phyloP scores from a whole-genome alignment of 73 alveolate species.

The Uronychia setigera region DNA sequence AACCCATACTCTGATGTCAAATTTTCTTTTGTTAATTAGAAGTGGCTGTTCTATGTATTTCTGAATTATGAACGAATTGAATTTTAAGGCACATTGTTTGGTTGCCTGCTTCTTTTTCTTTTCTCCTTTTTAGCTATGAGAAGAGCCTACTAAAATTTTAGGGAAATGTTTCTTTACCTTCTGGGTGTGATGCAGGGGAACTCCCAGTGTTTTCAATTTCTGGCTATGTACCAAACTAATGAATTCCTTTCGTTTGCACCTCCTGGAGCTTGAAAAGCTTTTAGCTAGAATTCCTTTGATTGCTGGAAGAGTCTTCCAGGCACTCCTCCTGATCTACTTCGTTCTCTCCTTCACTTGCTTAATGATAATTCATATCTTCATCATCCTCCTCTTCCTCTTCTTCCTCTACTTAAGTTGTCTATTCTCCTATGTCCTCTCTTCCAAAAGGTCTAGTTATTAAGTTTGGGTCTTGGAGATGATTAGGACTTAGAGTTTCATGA shows the following conservation, averaged over 20 bases:
- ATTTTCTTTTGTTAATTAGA: slow-evolving; percentile 71
- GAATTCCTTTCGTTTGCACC: too few relatives aligned
- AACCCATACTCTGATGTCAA: slow-evolving; percentile 81
- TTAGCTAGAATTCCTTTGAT: too few relatives aligned
- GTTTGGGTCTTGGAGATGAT: background rate
- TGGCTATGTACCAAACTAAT: too few relatives aligned
- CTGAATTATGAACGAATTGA: slow-evolving; percentile 62
- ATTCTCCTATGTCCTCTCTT: background rate
- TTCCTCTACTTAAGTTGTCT: background rate
- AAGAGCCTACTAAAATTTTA: too few relatives aligned
- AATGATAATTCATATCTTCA: background rate
- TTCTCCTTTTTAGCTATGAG: background rate
- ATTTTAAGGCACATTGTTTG: background rate
- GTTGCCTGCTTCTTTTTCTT: too few relatives aligned
- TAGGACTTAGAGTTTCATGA: background rate
- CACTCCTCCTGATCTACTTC: too few relatives aligned
- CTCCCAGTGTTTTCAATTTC: too few relatives aligned
- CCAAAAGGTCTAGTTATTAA: background rate
- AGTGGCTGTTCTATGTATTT: slow-evolving; percentile 84
- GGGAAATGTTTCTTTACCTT: too few relatives aligned
- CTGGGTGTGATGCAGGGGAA: too few relatives aligned
- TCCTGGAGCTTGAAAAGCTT: too few relatives aligned
- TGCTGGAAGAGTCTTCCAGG: too few relatives aligned
- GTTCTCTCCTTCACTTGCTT: background rate
- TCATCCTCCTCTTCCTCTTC: slow-evolving; percentile 2